Evolutionary conservation across 495 filamentous ascomycete genomes (phyloP).

Genomic region (Aspergillus egyptiacus): DNA sequence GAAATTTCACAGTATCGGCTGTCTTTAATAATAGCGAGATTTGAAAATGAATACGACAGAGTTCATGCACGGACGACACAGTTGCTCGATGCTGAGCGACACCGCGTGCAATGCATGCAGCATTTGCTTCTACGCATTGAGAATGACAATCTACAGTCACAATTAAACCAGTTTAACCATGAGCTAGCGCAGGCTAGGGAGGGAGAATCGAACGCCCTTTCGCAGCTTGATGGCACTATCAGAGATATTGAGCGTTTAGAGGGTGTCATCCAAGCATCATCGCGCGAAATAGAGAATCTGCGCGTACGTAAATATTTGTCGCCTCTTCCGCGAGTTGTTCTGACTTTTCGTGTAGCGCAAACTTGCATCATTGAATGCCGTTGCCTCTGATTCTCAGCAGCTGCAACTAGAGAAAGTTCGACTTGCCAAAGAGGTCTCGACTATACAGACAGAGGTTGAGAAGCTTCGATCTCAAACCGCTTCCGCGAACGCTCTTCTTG

Average conservation of each 20-base stretch:
- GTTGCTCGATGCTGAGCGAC: slow-evolving; percentile 61
- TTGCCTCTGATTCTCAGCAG: slow-evolving; percentile 61
- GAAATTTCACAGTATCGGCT: slow-evolving; percentile 32
- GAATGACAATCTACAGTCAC: slow-evolving; percentile 56
- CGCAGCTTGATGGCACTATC: slow-evolving; percentile 50
- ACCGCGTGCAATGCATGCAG: slow-evolving; percentile 58
- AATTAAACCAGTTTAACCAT: slow-evolving; percentile 51
- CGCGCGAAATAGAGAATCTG: slow-evolving; percentile 58
- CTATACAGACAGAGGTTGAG: slow-evolving; percentile 70
- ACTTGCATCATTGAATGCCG: slow-evolving; percentile 53
- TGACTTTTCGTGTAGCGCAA: slow-evolving; percentile 49
- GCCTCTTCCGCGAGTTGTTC: background rate
- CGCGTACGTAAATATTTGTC: slow-evolving; percentile 46
- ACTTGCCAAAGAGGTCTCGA: slow-evolving; percentile 63
- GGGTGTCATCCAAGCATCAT: slow-evolving; percentile 48
- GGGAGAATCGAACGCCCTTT: slow-evolving; percentile 49
- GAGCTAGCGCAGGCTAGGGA: slow-evolving; percentile 43
- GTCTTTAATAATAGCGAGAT: slow-evolving; percentile 40
- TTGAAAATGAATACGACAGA: slow-evolving; percentile 64
- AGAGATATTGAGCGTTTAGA: slow-evolving; percentile 53
- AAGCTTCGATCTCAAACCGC: slow-evolving; percentile 64
- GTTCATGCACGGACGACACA: slow-evolving; percentile 51
- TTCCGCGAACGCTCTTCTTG: slow-evolving; percentile 57
- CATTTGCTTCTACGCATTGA: slow-evolving; percentile 66
- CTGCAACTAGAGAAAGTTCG: slow-evolving; percentile 70